A percentile compares a stretch with the other conserved stretches of the same genome.
phyloP scores from a whole-genome alignment of 2,329 filamentous ascomycete species.

The Penicillium sp. region DNA sequence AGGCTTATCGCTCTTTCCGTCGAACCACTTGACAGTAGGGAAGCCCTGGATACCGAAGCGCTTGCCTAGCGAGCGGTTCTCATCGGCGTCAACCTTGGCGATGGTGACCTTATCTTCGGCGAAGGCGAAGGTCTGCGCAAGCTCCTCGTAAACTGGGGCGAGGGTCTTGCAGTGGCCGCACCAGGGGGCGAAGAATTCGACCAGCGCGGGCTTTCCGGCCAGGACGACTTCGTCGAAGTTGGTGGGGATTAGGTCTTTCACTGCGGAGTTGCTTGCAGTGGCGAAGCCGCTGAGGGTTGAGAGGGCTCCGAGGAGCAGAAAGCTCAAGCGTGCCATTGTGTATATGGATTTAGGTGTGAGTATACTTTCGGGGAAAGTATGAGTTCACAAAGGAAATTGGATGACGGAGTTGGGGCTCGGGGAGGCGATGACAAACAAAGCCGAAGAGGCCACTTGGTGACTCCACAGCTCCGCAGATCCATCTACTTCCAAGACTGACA shows the following conservation, averaged over 20 bases:
- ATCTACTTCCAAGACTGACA: neutral
- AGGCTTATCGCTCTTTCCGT: constrained; percentile 86
- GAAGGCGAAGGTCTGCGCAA: constrained; percentile 71
- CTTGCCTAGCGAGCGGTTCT: constrained; percentile 79
- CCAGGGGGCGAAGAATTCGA: constrained; percentile 98
- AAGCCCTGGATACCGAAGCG: constrained; percentile 89
- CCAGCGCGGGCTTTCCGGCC: constrained; percentile 87
- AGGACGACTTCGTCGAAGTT: constrained; percentile 93
- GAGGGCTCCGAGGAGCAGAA: constrained; percentile 49
- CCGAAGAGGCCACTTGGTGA: constrained; percentile 39
- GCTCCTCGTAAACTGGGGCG: constrained; percentile 90
- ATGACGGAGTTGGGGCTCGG: constrained; percentile 9
- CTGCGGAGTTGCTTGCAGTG: constrained; percentile 70
- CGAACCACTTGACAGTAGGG: constrained; percentile 96
- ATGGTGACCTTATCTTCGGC: constrained; percentile 77
- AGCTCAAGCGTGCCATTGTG: constrained; percentile 49
- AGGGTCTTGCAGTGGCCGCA: constrained; percentile 99
- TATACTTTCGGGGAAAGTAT: neutral
- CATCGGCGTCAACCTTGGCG: constrained; percentile 94
- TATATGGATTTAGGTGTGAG: constrained; percentile 3
- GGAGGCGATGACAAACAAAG: constrained; percentile 25
- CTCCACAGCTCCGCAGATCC: constrained; percentile 20
- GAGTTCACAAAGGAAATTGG: neutral
- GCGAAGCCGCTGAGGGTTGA: constrained; percentile 56
- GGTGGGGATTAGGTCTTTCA: constrained; percentile 81